Evolutionary conservation across 208 protist genomes (phyloP).

Genomic region (Trypanosoma vivax): DNA sequence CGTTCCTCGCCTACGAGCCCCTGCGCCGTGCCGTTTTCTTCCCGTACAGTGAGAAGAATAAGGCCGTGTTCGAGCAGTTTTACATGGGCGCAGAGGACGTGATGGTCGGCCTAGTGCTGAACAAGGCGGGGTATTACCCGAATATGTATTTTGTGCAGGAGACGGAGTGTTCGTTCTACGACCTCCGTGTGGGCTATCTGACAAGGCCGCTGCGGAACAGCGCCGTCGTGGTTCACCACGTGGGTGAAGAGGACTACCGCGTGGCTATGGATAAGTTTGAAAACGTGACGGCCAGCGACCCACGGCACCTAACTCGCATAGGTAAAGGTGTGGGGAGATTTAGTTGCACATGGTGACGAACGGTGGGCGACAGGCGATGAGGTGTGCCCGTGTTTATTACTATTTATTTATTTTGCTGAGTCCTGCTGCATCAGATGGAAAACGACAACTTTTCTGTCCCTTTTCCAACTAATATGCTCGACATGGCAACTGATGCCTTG

Average conservation of each 20-base stretch:
- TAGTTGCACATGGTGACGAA: no score
- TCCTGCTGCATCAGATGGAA: no score
- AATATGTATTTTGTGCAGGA: background rate
- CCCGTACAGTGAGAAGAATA: background rate
- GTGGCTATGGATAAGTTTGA: background rate
- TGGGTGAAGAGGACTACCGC: conserved; percentile 3
- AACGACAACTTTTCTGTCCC: no score
- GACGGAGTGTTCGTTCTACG: conserved; percentile 3
- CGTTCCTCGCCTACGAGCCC: conserved; percentile 1
- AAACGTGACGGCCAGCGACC: background rate
- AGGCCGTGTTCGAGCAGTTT: background rate
- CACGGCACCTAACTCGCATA: no score
- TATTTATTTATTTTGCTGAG: conserved; percentile 1
- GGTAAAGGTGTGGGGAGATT: no score
- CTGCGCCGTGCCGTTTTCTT: background rate
- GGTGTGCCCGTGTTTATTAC: background rate
- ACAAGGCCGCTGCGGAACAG: background rate
- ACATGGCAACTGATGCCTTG: no score
- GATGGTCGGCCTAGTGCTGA: conserved; percentile 1
- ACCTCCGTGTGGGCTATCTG: background rate
- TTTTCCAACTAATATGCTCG: no score
- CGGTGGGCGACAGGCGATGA: no score
- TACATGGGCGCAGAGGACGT: background rate
- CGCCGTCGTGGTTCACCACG: conserved; percentile 10
- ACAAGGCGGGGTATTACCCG: background rate